Percentiles rank a stretch among this genome's conserved stretches.
phyloP scores from a whole-genome alignment of 2,329 filamentous ascomycete genomes.

The Penicillium sp. region DNA sequence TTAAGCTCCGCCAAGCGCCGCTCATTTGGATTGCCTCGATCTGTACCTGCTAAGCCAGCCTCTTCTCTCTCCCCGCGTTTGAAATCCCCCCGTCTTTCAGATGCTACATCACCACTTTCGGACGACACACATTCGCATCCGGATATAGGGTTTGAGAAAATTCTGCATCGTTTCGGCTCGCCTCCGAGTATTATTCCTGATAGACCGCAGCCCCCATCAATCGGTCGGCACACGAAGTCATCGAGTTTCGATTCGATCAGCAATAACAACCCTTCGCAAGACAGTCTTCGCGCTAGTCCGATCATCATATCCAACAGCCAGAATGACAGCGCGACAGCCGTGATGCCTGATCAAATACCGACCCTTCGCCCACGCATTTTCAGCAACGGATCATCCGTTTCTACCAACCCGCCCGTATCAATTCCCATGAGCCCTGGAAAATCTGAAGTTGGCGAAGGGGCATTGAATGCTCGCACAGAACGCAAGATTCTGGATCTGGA shows the following conservation, averaged over 20 bases:
- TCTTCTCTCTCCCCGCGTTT: constrained; percentile 29
- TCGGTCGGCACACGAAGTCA: constrained; percentile 29
- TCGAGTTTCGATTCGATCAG: constrained; percentile 31
- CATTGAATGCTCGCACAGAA: constrained; percentile 82
- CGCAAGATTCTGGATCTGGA: constrained; percentile 93
- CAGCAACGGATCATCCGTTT: constrained; percentile 31
- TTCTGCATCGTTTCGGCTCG: constrained; percentile 19
- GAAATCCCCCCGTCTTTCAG: constrained; percentile 28
- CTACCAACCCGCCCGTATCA: constrained; percentile 37
- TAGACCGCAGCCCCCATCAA: constrained; percentile 11
- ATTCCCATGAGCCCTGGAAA: constrained; percentile 53
- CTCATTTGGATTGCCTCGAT: constrained; percentile 30
- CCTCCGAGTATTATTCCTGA: constrained; percentile 19
- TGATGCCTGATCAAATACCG: constrained; percentile 27
- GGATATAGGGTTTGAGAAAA: constrained; percentile 21
- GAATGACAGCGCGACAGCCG: constrained; percentile 16
- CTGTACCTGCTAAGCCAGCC: constrained; percentile 19
- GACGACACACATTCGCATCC: constrained; percentile 19
- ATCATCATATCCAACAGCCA: constrained; percentile 26
- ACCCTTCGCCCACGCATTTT: constrained; percentile 29
- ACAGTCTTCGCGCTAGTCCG: constrained; percentile 30
- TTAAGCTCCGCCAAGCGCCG: constrained; percentile 22
- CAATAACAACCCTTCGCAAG: constrained; percentile 13
- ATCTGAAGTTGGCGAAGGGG: constrained; percentile 56
- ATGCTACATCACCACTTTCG: constrained; percentile 22